A percentile compares a stretch with the other conserved stretches of the same genome.
These are phyloP conservation scores for Marasmius oreades DNA, from an alignment of 1,284 basidiomycete species.

Conservation along the genomic window DNA sequence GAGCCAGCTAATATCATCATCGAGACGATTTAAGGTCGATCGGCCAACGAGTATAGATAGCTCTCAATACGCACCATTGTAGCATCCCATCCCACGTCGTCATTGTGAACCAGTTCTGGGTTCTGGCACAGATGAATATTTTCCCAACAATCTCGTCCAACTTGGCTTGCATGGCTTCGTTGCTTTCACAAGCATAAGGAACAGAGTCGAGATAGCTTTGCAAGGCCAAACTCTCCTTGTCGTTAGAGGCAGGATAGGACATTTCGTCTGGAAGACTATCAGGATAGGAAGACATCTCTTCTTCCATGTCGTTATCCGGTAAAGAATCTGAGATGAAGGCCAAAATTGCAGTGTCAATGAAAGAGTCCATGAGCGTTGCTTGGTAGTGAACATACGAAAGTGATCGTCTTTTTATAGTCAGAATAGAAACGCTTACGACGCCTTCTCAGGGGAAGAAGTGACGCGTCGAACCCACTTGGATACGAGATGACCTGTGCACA, in stretches of 20 bases:
- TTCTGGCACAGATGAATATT: constrained; percentile 70
- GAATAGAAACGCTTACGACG: constrained; percentile 8
- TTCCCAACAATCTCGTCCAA: constrained; percentile 73
- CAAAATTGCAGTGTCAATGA: constrained; percentile 1
- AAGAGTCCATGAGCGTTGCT: constrained; percentile 5
- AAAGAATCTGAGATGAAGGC: constrained; percentile 1
- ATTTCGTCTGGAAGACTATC: constrained; percentile 15
- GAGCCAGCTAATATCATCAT: constrained; percentile 67
- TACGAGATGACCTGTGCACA: constrained; percentile 14
- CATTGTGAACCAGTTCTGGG: constrained; percentile 72
- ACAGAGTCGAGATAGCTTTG: constrained; percentile 63
- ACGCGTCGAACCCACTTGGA: constrained; percentile 26
- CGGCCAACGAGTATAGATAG: not conserved
- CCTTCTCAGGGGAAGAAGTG: constrained; percentile 14
- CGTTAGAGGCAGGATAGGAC: constrained; percentile 31
- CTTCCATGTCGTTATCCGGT: constrained; percentile 9
- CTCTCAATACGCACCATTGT: constrained; percentile 55
- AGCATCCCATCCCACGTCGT: constrained; percentile 69
- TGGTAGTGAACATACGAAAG: not conserved
- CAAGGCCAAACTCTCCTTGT: constrained; percentile 55
- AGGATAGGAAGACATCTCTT: constrained; percentile 11
- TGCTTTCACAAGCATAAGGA: constrained; percentile 77
- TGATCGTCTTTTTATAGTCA: not conserved
- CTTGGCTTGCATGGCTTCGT: constrained; percentile 72
- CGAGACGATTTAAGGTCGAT: constrained; percentile 1